phyloP scores from a whole-genome alignment of 306 rosid genomes.

The Prinsepia uniflora region DNA sequence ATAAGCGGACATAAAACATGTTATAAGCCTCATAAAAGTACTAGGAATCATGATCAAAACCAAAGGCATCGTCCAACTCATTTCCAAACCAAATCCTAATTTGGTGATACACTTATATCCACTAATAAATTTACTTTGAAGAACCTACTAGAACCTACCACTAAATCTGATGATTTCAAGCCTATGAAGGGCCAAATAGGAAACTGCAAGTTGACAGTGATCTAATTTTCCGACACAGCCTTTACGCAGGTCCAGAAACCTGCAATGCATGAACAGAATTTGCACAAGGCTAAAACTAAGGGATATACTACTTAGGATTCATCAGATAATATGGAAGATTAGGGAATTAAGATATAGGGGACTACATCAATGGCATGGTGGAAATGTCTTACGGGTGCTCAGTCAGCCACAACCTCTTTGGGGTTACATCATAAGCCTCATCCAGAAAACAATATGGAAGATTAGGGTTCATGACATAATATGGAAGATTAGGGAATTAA shows the following conservation, averaged over 20 bases:
- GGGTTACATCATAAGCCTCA: too few species aligned
- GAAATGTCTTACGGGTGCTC: background rate
- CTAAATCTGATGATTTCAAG: background rate
- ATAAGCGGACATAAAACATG: background rate
- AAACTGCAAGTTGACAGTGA: background rate
- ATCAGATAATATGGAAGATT: background rate
- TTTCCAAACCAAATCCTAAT: background rate
- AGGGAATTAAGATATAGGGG: background rate
- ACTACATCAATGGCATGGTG: background rate
- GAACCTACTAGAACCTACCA: conserved; percentile 1
- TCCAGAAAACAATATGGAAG: too few species aligned
- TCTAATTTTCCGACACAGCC: background rate
- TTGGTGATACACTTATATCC: background rate
- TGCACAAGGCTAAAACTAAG: background rate
- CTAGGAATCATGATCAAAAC: background rate
- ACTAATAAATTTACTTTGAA: background rate
- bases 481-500: background rate
- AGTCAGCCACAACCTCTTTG: background rate
- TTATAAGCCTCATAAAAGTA: background rate
- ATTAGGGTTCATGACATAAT: background rate
- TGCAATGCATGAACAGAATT: background rate
- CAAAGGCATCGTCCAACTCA: background rate
- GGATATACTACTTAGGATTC: background rate
- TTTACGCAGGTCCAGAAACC: background rate
- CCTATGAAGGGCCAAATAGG: background rate